phyloP scores from a whole-genome alignment of 2,329 filamentous ascomycete genomes.

The Aspergillus sp. region DNA sequence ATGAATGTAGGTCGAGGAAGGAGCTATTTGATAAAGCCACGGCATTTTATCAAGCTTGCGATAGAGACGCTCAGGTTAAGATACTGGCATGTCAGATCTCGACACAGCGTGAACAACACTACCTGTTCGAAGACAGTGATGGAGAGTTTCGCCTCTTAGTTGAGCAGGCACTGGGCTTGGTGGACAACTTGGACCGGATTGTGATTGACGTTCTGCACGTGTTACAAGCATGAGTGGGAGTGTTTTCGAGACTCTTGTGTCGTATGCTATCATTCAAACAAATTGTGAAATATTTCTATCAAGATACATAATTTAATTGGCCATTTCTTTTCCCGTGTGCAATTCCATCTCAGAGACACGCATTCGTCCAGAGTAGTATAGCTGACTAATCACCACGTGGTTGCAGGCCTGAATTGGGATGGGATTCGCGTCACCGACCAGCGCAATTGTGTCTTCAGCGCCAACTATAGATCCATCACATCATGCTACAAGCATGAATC shows the following conservation, averaged over 20 bases:
- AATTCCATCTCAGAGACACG: background rate
- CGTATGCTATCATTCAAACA: background rate
- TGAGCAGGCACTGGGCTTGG: constrained; percentile 13
- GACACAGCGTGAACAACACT: constrained; percentile 16
- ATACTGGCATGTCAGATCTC: constrained; percentile 20
- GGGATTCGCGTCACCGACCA: constrained; percentile 2
- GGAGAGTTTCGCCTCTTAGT: constrained; percentile 26
- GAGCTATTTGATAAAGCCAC: constrained; percentile 25
- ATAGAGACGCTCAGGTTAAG: constrained; percentile 12
- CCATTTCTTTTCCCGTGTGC: background rate
- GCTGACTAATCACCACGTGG: constrained; percentile 17
- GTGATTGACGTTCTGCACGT: constrained; percentile 1
- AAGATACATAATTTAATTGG: background rate
- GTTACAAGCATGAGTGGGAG: background rate
- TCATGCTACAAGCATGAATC: constrained; percentile 34
- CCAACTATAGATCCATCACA: background rate
- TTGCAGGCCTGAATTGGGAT: background rate
- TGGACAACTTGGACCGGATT: background rate
- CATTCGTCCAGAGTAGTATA: background rate
- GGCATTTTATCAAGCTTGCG: constrained; percentile 21
- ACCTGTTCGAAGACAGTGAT: constrained; percentile 22
- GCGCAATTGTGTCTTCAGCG: background rate
- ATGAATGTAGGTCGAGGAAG: constrained; percentile 15
- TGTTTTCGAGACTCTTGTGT: background rate
- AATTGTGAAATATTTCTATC: background rate